Base-by-base conservation (phyloP, 345 rosid species). In the Citrus inodora region DNA sequence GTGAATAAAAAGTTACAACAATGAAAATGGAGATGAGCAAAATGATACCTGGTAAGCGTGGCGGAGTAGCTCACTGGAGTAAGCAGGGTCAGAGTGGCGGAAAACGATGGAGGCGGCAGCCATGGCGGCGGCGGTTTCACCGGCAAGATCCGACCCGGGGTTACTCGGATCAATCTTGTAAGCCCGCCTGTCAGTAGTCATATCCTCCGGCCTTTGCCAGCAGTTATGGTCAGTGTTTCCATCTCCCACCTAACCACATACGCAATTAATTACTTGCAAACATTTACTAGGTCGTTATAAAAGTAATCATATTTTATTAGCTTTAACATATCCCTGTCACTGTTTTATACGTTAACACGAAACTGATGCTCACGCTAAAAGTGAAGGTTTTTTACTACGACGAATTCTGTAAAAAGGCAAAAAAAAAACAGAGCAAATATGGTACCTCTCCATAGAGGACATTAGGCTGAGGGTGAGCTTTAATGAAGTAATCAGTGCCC, bases 151-250 rank as follows among this genome's bases (percentile, higher is more conserved):
- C 61, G 99, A 96, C 66, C 99, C 99, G 13, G 99, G 99, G 80
- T 94, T 96, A 71, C 91, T 92, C 5, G 93, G 91, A 84, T 94
- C 98, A 65, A 96, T 83, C 91, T 85, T 82, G 87, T 96, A 96
- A 25, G 98, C 99, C n/a, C 75, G 88, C 24, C 99, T 85, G 87
- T 92, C 98, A 5, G 99, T 96, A 66, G 98, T 92, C 99, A 96
- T 96, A 59, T 96, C 99, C 88, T 96, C 99, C 14, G 99, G 99
- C 80, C 98, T 89, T 87, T 96, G 99, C 99, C 99, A 96, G 80
- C 99, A 96, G 88, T 90, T 90, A 77, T 96, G 98, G 86, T 96
- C 99, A 76, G 88, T 96, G 90, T 92, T 89, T 9, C 99, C 99
- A 78, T 96, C 99, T 75, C 98, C 99, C 24, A 94, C 99, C 99